phyloP scores from a whole-genome alignment of 2,329 filamentous ascomycete genomes.

The Ophiostoma perfectum region DNA sequence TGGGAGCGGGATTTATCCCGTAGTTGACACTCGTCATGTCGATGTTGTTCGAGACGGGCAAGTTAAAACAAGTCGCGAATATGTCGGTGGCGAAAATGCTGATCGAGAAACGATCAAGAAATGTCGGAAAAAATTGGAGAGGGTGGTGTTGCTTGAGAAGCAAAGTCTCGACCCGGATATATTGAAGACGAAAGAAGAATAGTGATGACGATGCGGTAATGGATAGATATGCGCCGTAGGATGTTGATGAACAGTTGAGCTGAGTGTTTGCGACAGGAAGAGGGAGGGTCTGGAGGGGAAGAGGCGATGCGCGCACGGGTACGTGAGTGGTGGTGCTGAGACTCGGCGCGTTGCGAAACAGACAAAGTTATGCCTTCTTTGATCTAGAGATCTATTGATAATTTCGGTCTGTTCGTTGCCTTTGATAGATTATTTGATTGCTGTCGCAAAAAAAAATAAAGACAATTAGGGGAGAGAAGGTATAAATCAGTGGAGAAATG shows the following conservation, averaged over 20 bases:
- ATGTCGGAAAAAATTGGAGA: background rate
- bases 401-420: background rate
- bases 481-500: background rate
- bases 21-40: background rate
- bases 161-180: no score
- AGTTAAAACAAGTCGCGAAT: background rate
- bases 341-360: slow-evolving; percentile 7
- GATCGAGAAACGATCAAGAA: background rate
- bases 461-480: background rate
- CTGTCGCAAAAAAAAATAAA: background rate
- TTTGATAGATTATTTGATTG: background rate
- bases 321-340: background rate
- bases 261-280: background rate
- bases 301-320: background rate
- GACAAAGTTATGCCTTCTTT: background rate
- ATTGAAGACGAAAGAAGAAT: no score
- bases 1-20: slow-evolving; percentile 5
- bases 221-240: background rate
- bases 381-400: background rate
- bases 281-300: background rate
- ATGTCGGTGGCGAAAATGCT: background rate
- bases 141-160: no score
- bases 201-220: background rate
- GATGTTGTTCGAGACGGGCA: background rate
- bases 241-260: background rate